Base-by-base conservation (phyloP, 768 basidiomycete species). In the Lactarius indigo region DNA sequence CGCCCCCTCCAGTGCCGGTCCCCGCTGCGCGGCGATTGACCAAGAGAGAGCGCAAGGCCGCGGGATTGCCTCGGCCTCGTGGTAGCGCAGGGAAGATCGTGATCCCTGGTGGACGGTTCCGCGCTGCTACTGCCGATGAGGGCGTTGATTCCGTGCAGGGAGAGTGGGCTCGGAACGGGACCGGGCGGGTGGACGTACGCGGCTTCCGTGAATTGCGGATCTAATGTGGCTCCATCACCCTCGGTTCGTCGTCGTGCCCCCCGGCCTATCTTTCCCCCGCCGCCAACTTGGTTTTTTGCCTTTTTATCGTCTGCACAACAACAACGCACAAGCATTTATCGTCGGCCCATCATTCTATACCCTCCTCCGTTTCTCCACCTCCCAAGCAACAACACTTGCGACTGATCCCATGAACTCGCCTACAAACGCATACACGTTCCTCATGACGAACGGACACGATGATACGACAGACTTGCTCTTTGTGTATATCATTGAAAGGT, bases 121-220 rank as follows among this genome's bases (percentile, higher is more conserved):
- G 76, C 72, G 74, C 80, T 74, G 20, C 66, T 71, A 73, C 31
- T 68, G 75, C 68, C 59, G 70, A 57, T 0, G 71, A 71, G 28
- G 73, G 73, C 12, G 71, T 76, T 17, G 44, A 15, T 15, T 31
- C 35, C 20, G 80, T 76, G 35, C 77, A 78, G 20, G 79, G 77
- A 17, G 84, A 83, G 73, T 91, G 90, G 89, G 78, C 76, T 72
- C 81, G 77, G 75, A 91, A 88, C 76, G 89, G 89, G 68, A 83
- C 84, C 37, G 90, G 89, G 59, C 78, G 89, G 72, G 75, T 91
- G 65, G 90, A 91, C 74, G 89, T 91, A 61, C 80, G 90, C 61
- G 90, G 90, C 61, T 91, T 91, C 75, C 79, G 89, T 70, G 90
- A 91, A 78, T 75, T 91, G 75, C 89, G 84, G 83, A 91, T 91